Percentiles rank a stretch among this genome's conserved stretches.
These are phyloP conservation scores for Amanita fuliginea DNA, from an alignment of 768 basidiomycete species.

Conservation along the genomic window DNA sequence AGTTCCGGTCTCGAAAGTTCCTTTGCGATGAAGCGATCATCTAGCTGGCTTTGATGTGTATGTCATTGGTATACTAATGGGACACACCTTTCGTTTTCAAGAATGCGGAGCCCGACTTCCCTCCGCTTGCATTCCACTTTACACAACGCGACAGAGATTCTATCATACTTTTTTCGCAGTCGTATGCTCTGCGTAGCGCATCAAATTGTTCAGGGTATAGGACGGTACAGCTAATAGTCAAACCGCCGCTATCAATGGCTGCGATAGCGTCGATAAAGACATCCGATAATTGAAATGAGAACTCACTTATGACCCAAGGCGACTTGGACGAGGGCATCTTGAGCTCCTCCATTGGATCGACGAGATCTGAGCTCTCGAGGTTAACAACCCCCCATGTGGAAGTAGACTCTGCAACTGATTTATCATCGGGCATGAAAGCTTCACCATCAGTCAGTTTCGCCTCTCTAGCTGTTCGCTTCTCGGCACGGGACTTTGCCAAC, in stretches of 20 bases:
- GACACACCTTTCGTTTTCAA: constrained; percentile 81
- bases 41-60: constrained; percentile 26
- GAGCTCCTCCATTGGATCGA: constrained; percentile 69
- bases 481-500: constrained; percentile 65
- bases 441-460: constrained; percentile 57
- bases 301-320: constrained; percentile 75
- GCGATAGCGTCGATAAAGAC: constrained; percentile 1
- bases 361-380: constrained; percentile 53
- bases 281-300: background rate
- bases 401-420: constrained; percentile 67
- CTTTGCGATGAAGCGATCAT: constrained; percentile 98
- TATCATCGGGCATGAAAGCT: constrained; percentile 89
- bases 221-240: constrained; percentile 89
- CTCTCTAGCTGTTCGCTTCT: constrained; percentile 58
- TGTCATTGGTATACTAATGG: background rate
- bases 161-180: constrained; percentile 89
- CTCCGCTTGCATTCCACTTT: constrained; percentile 93
- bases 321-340: constrained; percentile 66
- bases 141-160: constrained; percentile 90
- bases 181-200: constrained; percentile 81
- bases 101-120: constrained; percentile 95
- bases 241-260: constrained; percentile 87
- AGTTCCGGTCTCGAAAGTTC: constrained; percentile 86
- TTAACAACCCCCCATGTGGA: constrained; percentile 94
- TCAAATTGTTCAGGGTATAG: constrained; percentile 98